phyloP scores from a whole-genome alignment of 257 asterid species.

The Fraxinus anomala region DNA sequence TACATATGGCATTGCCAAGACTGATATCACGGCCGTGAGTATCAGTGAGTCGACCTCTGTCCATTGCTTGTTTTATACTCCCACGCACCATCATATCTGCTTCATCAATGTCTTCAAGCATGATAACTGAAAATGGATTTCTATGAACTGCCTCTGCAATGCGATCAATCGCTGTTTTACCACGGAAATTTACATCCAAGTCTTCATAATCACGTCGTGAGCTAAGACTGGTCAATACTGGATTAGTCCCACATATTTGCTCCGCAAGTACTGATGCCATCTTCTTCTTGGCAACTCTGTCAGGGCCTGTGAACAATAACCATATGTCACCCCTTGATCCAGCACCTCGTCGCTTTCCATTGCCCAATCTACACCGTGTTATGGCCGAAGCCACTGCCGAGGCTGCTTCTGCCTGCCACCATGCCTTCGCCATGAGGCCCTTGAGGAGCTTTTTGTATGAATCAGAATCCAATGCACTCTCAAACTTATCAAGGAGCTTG shows the following conservation, averaged over 20 bases:
- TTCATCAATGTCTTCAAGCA: constrained; percentile 85
- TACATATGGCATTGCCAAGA: constrained; percentile 73
- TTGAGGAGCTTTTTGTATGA: constrained; percentile 77
- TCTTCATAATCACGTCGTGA: constrained; percentile 53
- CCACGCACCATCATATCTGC: constrained; percentile 65
- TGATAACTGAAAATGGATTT: constrained; percentile 75
- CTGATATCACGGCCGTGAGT: constrained; percentile 88
- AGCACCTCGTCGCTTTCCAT: constrained; percentile 53
- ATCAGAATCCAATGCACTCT: constrained; percentile 62
- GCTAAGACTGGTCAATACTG: constrained; percentile 57
- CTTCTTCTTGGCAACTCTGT: constrained; percentile 75
- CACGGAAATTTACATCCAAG: constrained; percentile 49
- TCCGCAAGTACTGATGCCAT: constrained; percentile 77
- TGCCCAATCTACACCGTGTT: constrained; percentile 64
- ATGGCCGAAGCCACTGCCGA: constrained; percentile 71
- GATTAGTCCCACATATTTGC: constrained; percentile 60
- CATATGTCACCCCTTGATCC: constrained; percentile 72
- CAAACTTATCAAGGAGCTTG: constrained; percentile 58
- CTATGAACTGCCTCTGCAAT: constrained; percentile 73
- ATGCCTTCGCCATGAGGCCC: constrained; percentile 83
- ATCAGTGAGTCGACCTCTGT: constrained; percentile 71
- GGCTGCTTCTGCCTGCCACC: constrained; percentile 98
- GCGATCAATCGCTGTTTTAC: constrained; percentile 74
- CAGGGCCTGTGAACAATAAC: constrained; percentile 89
- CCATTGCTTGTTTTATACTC: constrained; percentile 63